Evolutionary conservation across 345 rosid species (phyloP).

Genomic region (Kernera saxatilis): DNA sequence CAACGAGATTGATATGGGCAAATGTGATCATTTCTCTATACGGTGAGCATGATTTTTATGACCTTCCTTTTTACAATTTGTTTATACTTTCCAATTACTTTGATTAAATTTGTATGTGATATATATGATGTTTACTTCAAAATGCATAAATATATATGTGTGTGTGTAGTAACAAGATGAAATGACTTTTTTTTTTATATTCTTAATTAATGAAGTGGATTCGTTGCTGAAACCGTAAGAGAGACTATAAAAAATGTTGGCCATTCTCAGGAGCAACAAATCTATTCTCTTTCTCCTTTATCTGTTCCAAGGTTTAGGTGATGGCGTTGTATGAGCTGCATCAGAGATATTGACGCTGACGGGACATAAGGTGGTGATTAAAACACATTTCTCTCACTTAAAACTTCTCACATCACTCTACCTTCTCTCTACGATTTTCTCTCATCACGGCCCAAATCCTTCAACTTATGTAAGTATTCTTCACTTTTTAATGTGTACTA

Average conservation of each 20-base stretch:
- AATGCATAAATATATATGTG: not conserved
- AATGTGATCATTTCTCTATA: conserved; percentile 62
- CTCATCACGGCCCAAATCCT: no score
- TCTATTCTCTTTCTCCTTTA: conserved; percentile 43
- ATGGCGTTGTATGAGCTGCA: conserved; percentile 51
- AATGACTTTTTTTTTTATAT: not conserved
- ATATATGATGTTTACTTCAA: conserved; percentile 1
- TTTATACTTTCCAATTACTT: not conserved
- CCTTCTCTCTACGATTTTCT: no score
- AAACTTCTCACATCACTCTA: no score
- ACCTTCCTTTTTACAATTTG: not conserved
- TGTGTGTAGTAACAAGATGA: not conserved
- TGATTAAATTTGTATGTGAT: no score
- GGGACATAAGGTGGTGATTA: conserved; percentile 9
- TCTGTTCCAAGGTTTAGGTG: conserved; percentile 47
- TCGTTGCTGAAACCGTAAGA: conserved; percentile 51
- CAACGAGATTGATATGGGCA: conserved; percentile 31
- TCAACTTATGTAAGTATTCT: no score
- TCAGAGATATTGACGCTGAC: conserved; percentile 27
- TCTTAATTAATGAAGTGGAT: conserved; percentile 44
- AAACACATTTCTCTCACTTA: no score
- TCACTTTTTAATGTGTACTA: no score
- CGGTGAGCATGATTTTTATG: conserved; percentile 41
- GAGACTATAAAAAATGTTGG: conserved; percentile 45
- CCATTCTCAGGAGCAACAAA: conserved; percentile 48